A percentile compares a stretch with the other conserved stretches of the same genome.
Conservation (phyloP, 1,284 basidiomycete species). For the Cryptococcus depauperatus region DNA sequence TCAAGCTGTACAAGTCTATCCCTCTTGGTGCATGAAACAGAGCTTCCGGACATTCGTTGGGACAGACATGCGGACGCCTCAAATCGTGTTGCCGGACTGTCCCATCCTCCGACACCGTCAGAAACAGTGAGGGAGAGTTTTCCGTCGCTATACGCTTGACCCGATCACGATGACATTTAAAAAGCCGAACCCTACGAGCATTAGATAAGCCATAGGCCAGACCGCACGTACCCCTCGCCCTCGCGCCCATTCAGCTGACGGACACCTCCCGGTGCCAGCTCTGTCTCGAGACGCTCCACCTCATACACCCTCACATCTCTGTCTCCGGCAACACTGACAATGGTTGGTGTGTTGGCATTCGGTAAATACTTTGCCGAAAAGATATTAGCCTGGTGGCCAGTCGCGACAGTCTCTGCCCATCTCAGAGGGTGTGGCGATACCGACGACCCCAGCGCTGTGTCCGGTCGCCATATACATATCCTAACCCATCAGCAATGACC, state of each 20-base stretch:
- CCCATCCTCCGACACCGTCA: slow-evolving; percentile 73
- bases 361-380: slow-evolving; percentile 81
- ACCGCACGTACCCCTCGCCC: slow-evolving; percentile 31
- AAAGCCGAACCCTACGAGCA: slow-evolving; percentile 45
- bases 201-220: not conserved
- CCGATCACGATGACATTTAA: slow-evolving; percentile 58
- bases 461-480: slow-evolving; percentile 57
- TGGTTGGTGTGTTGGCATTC: slow-evolving; percentile 37
- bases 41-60: slow-evolving; percentile 36
- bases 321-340: slow-evolving; percentile 69
- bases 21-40: slow-evolving; percentile 37
- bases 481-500: slow-evolving; percentile 41
- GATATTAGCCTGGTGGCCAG: slow-evolving; percentile 78
- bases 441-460: slow-evolving; percentile 6
- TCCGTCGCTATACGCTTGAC: slow-evolving; percentile 78
- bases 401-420: slow-evolving; percentile 56
- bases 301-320: slow-evolving; percentile 62
- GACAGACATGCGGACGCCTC: slow-evolving; percentile 48
- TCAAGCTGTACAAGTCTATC: slow-evolving; percentile 47
- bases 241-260: slow-evolving; percentile 23
- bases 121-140: slow-evolving; percentile 70
- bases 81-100: slow-evolving; percentile 82
- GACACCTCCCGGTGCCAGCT: slow-evolving; percentile 1
- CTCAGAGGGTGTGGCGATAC: slow-evolving; percentile 55
- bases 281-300: slow-evolving; percentile 10